phyloP scores from a whole-genome alignment of 805 yeast species.

The Lipomyces kockii region DNA sequence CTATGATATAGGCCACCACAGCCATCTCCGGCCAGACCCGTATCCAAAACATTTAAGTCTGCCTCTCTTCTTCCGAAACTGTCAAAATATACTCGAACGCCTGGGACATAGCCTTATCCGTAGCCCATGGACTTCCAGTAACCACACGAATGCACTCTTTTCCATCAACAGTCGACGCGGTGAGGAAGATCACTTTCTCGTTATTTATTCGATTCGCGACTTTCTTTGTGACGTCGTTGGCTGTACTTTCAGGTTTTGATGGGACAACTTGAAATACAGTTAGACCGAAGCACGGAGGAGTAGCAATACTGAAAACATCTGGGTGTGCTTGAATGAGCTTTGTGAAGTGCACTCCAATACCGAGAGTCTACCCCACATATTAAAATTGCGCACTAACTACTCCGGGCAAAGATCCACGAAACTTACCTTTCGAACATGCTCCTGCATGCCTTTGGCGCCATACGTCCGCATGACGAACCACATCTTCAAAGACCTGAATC shows the following conservation, averaged over 20 bases:
- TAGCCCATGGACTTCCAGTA: conserved; percentile 37
- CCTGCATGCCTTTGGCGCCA: conserved; percentile 35
- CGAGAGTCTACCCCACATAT: conserved; percentile 10
- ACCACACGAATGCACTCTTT: conserved; percentile 33
- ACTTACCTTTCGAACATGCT: conserved; percentile 29
- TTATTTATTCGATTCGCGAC: conserved; percentile 30
- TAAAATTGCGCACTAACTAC: not conserved
- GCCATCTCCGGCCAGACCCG: not conserved
- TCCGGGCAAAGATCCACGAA: not conserved
- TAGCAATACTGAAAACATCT: conserved; percentile 27
- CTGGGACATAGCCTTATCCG: conserved; percentile 26
- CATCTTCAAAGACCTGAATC: conserved; percentile 38
- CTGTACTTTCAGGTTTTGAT: conserved; percentile 4
- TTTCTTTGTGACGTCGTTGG: conserved; percentile 29
- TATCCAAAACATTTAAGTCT: not conserved
- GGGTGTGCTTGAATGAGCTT: conserved; percentile 19
- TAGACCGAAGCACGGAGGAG: conserved; percentile 35
- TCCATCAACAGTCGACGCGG: conserved; percentile 32
- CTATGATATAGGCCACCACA: not conserved
- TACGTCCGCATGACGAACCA: conserved; percentile 40
- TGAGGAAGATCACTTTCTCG: conserved; percentile 34
- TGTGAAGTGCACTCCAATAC: conserved; percentile 32
- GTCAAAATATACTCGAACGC: conserved; percentile 24
- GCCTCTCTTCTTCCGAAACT: conserved; percentile 30
- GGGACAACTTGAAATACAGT: conserved; percentile 37